Conservation (phyloP, 2,329 filamentous ascomycete species). For the Ascochyta pisi region DNA sequence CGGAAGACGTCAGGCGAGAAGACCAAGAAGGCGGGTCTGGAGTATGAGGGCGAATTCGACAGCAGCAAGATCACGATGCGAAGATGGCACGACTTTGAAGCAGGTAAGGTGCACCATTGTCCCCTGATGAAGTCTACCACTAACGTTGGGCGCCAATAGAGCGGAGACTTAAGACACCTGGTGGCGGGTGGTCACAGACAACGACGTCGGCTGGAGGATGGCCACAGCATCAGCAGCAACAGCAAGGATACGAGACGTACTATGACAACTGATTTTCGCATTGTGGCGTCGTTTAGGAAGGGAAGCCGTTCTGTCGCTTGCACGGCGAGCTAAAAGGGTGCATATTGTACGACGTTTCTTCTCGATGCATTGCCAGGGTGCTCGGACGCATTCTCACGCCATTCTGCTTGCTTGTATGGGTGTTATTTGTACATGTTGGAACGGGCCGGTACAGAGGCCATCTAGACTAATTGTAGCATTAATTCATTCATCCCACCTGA, state of each 20-base stretch:
- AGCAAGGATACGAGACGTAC: slow-evolving; percentile 50
- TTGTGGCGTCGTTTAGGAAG: slow-evolving; percentile 39
- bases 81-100: slow-evolving; percentile 92
- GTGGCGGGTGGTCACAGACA: slow-evolving; percentile 47
- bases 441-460: slow-evolving; percentile 12
- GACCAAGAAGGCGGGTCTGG: slow-evolving; percentile 83
- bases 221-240: slow-evolving; percentile 40
- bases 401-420: slow-evolving; percentile 16
- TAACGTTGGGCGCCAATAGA: slow-evolving; percentile 46
- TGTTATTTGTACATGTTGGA: slow-evolving; percentile 14
- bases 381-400: slow-evolving; percentile 12
- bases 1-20: slow-evolving; percentile 92
- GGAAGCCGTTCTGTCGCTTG: slow-evolving; percentile 26
- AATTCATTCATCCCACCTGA: slow-evolving; percentile 4
- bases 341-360: slow-evolving; percentile 38
- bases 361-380: slow-evolving; percentile 37
- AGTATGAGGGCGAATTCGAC: slow-evolving; percentile 95
- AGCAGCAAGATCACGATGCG: slow-evolving; percentile 99
- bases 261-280: slow-evolving; percentile 48
- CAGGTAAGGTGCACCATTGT: slow-evolving; percentile 56
- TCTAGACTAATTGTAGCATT: slow-evolving; percentile 20
- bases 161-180: slow-evolving; percentile 51
- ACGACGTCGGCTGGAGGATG: slow-evolving; percentile 43
- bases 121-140: slow-evolving; percentile 27
- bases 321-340: slow-evolving; percentile 33